These are phyloP conservation scores for Aechmea fasciata DNA, from an alignment of 176 grass and related monocot species.

Conservation along the genomic window DNA sequence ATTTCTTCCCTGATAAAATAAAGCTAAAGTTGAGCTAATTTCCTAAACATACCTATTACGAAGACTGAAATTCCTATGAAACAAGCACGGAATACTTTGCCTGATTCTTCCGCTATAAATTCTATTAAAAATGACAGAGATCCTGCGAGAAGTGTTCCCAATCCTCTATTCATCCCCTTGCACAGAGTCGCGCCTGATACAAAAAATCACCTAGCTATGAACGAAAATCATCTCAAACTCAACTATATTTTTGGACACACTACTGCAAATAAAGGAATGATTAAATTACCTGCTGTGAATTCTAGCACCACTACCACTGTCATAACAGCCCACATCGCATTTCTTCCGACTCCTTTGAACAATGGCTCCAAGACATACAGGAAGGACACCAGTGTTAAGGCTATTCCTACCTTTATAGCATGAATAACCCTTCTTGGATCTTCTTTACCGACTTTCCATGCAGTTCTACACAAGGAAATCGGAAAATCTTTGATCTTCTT, in stretches of 20 bases:
- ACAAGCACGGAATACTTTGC: slow-evolving; percentile 38
- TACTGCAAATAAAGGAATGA: not conserved
- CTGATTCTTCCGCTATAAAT: slow-evolving; percentile 50
- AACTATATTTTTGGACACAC: not conserved
- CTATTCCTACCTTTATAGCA: slow-evolving; percentile 66
- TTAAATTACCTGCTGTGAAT: slow-evolving; percentile 74
- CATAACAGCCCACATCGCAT: slow-evolving; percentile 98
- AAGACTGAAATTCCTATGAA: slow-evolving; percentile 79
- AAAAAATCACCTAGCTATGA: not conserved
- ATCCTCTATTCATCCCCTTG: slow-evolving; percentile 93
- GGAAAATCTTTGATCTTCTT: slow-evolving; percentile 30
- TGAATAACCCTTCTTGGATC: slow-evolving; percentile 68
- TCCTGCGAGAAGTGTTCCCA: slow-evolving; percentile 66
- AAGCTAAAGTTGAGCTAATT: no score
- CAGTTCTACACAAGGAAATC: slow-evolving; percentile 32
- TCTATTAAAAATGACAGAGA: slow-evolving; percentile 84
- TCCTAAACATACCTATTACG: slow-evolving; percentile 37
- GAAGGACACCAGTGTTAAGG: slow-evolving; percentile 68
- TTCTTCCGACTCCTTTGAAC: slow-evolving; percentile 63
- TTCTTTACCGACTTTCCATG: slow-evolving; percentile 49
- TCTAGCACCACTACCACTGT: slow-evolving; percentile 90
- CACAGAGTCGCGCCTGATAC: slow-evolving; percentile 67
- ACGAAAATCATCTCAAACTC: not conserved
- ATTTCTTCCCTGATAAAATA: no score
- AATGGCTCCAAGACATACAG: slow-evolving; percentile 72